These are phyloP conservation scores for Fusarium liriodendri DNA, from an alignment of 2,329 filamentous ascomycete genomes.

Conservation along the genomic window DNA sequence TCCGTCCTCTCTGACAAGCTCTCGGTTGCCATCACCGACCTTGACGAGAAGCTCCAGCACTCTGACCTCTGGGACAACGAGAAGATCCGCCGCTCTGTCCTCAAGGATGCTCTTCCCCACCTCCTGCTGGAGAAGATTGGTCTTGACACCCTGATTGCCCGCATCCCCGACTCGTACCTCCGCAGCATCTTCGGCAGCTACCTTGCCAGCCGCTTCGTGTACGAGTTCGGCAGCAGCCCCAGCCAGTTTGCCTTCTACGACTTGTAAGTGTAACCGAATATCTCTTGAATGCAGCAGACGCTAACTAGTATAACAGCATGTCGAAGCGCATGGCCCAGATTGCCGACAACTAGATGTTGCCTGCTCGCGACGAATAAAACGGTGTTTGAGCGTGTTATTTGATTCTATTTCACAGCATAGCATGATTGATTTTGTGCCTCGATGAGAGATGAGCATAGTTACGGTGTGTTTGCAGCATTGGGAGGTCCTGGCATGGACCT, in stretches of 20 bases:
- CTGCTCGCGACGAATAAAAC: conserved; percentile 25
- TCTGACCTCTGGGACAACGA: conserved; percentile 92
- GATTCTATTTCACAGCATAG: conserved; percentile 39
- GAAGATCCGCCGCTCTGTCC: conserved; percentile 79
- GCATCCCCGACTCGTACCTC: conserved; percentile 92
- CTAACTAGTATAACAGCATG: conserved; percentile 64
- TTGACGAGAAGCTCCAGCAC: conserved; percentile 95
- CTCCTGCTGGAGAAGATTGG: conserved; percentile 90
- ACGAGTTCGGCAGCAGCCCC: conserved; percentile 91
- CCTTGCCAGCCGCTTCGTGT: conserved; percentile 94
- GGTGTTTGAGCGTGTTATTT: conserved; percentile 35
- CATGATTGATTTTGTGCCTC: conserved; percentile 36
- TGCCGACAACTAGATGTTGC: conserved; percentile 26
- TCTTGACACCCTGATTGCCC: conserved; percentile 84
- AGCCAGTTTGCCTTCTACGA: conserved; percentile 99
- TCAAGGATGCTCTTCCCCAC: conserved; percentile 86
- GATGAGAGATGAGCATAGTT: conserved; percentile 42
- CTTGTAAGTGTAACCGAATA: conserved; percentile 74
- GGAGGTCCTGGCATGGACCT: conserved; percentile 41
- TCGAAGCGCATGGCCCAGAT: conserved; percentile 70
- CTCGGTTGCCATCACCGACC: conserved; percentile 91
- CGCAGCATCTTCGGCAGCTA: conserved; percentile 96
- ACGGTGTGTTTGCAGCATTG: conserved; percentile 43
- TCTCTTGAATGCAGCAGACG: not conserved
- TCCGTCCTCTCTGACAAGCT: conserved; percentile 93